Percentiles rank a stretch among this genome's conserved stretches.
phyloP scores from a whole-genome alignment of 148 eudicot genomes.

The Linanthus parryae region DNA sequence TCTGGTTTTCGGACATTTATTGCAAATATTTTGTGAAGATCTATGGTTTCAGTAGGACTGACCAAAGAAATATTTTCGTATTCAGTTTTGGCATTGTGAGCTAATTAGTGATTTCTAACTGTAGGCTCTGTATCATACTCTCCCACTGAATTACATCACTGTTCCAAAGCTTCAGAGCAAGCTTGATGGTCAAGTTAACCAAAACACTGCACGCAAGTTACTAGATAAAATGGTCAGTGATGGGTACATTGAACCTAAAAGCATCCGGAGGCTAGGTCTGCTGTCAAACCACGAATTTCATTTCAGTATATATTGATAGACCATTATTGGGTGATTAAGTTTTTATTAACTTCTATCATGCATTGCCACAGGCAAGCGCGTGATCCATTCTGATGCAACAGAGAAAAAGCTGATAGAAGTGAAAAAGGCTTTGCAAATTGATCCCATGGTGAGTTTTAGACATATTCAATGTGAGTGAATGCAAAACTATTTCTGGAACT shows the following conservation, averaged over 20 bases:
- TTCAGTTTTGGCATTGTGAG: not conserved
- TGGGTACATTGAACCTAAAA: conserved; percentile 69
- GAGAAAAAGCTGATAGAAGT: conserved; percentile 78
- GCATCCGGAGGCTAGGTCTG: conserved; percentile 78
- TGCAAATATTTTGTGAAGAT: too few species aligned
- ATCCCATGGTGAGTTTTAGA: conserved; percentile 74
- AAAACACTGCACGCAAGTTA: conserved; percentile 55
- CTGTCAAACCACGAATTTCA: not conserved
- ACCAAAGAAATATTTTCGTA: not conserved
- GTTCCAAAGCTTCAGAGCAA: conserved; percentile 71
- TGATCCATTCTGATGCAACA: conserved; percentile 71
- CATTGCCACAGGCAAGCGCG: conserved; percentile 69
- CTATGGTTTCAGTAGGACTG: not conserved
- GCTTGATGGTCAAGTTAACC: conserved; percentile 74
- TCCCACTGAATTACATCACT: conserved; percentile 71
- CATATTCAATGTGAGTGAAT: too few species aligned
- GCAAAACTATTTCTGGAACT: too few species aligned
- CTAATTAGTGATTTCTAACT: conserved; percentile 10
- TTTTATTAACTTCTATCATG: not conserved
- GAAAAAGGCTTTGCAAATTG: conserved; percentile 44
- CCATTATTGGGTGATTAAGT: not conserved
- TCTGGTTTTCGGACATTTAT: too few species aligned
- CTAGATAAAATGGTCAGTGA: conserved; percentile 79
- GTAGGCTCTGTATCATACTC: conserved; percentile 91
- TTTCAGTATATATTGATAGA: not conserved